These are phyloP conservation scores for Gnaphalium uliginosum DNA, from an alignment of 129 eudicot species.

Conservation along the genomic window DNA sequence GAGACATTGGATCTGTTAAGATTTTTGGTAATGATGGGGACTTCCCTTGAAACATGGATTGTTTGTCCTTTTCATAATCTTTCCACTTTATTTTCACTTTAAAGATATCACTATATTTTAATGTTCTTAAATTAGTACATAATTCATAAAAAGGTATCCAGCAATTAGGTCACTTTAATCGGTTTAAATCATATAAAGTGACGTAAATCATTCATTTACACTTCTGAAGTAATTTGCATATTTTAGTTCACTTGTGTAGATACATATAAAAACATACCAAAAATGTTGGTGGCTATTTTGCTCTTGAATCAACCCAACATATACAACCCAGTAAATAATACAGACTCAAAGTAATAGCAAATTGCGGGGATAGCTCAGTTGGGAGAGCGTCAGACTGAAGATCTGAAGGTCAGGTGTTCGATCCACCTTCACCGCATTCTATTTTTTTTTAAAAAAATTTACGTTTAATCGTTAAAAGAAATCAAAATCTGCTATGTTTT, in stretches of 20 bases:
- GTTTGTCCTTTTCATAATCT: conserved; percentile 4
- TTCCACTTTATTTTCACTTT: conserved; percentile 7
- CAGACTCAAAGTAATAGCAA: too few relatives aligned
- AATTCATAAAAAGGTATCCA: too few relatives aligned
- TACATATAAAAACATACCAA: neutral
- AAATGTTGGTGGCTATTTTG: too few relatives aligned
- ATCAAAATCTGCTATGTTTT: too few relatives aligned
- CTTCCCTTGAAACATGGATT: conserved; percentile 24
- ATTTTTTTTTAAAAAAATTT: too few relatives aligned
- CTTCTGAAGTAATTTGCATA: too few relatives aligned
- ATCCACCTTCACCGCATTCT: conserved; percentile 90
- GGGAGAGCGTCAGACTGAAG: conserved; percentile 99
- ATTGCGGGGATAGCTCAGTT: conserved; percentile 99
- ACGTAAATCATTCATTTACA: neutral
- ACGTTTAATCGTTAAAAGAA: too few relatives aligned
- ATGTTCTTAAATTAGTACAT: neutral
- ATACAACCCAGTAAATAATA: too few relatives aligned
- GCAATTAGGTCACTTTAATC: too few relatives aligned
- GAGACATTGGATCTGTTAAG: neutral
- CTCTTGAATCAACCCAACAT: neutral
- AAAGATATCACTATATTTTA: too few relatives aligned
- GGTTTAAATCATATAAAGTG: too few relatives aligned
- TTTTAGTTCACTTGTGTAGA: neutral
- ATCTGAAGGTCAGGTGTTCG: conserved; percentile 95
- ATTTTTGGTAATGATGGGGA: conserved; percentile 16